phyloP scores from a whole-genome alignment of 2,329 filamentous ascomycete genomes.

The Fusarium xylarioides region DNA sequence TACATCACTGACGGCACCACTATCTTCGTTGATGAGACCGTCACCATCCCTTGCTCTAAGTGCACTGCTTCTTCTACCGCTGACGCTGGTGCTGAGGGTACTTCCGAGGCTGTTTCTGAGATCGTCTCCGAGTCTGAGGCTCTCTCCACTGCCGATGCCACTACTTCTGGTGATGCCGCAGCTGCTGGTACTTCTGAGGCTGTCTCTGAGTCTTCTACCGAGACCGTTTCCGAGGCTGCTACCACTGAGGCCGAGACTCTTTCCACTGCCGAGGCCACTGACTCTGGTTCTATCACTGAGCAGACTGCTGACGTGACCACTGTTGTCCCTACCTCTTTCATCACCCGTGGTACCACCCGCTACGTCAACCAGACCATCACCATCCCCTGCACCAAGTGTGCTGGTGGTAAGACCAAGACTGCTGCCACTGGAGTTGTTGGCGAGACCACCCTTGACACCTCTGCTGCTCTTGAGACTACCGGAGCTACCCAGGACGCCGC shows the following conservation, averaged over 20 bases:
- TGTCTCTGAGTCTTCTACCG: not conserved
- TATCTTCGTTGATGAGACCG: conserved; percentile 32
- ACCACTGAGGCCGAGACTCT: conserved; percentile 8
- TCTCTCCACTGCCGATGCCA: conserved; percentile 12
- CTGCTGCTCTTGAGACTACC: conserved; percentile 14
- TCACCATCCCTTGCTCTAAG: conserved; percentile 34
- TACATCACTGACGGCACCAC: conserved; percentile 32
- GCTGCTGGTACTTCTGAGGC: conserved; percentile 10
- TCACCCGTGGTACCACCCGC: conserved; percentile 30
- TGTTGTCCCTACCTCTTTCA: conserved; percentile 31
- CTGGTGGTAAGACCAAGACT: conserved; percentile 20
- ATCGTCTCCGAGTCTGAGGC: not conserved
- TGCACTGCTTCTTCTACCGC: conserved; percentile 19
- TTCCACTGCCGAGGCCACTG: conserved; percentile 8
- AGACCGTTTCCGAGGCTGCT: not conserved
- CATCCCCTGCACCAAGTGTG: conserved; percentile 33
- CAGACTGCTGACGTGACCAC: conserved; percentile 31
- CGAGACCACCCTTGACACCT: conserved; percentile 13
- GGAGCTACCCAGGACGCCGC: conserved; percentile 3
- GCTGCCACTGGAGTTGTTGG: conserved; percentile 4
- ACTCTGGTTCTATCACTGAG: conserved; percentile 6
- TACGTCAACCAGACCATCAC: conserved; percentile 33
- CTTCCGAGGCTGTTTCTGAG: conserved; percentile 1
- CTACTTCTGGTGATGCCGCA: conserved; percentile 17
- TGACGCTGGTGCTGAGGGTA: conserved; percentile 5